Base-by-base conservation (phyloP, 495 filamentous ascomycete genomes). In the Lichina pygmaea region DNA sequence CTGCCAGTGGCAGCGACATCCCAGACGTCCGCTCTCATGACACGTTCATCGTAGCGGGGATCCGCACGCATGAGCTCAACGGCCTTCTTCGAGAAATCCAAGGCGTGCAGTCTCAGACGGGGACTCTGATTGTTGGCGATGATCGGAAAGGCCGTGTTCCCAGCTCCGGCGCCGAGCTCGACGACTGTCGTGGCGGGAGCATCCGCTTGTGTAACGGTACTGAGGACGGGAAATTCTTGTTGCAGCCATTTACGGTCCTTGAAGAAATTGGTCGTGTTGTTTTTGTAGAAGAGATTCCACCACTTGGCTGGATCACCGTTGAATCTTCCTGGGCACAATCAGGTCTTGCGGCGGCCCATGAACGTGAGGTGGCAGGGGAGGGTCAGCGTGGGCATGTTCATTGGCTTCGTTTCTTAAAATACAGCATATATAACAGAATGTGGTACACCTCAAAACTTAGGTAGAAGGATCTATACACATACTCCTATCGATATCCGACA, bases 271-370 rank as follows among this genome's bases (percentile, higher is more conserved):
- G 72, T 67, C 6, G 76, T 79, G 61, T 97, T 94, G 60, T 93
- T 86, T 57, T 78, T 77, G 63, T 97, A 97, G 63, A 97, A 97
- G 39, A 74, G 64, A 53, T 95, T 82, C 86, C 86, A 95, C 80
- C 83, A 94, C 58, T 81, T 92, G 8, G 77, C 83, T 6, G 89
- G 89, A 47, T 89, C 72, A 32, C 62, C 60, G 58, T 93, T 94
- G 71, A 94, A 93, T 44, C 81, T 77, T 42, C 59, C 68, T 72
- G 46, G 16, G 10, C 24, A 24, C 8, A 15, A 47, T 41, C 42
- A 16, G n/a, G 34, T 13, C 55, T 54, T 43, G 44, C 24, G 13
- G 32, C 10, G 44, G 42, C 15, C 31, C 12, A 24, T 4, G 12
- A 13, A 3, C 12, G 42, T 12, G 42, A 4, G 24, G 10, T 24